Evolutionary conservation across 1,284 basidiomycete genomes (phyloP).

Genomic region (Heterobasidion irregulare): DNA sequence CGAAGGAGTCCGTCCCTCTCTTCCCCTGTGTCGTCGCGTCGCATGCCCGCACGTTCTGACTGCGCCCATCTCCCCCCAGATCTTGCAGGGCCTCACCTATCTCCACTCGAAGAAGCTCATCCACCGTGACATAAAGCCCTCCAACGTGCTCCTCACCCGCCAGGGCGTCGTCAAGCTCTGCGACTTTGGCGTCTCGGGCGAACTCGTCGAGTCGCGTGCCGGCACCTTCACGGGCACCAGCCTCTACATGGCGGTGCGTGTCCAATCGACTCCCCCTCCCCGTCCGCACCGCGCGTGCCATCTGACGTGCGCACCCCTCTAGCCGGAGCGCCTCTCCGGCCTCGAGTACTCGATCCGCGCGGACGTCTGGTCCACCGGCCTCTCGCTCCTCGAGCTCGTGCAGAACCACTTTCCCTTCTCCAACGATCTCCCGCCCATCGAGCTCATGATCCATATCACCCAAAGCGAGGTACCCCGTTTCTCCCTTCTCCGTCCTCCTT

Average conservation of each 20-base stretch:
- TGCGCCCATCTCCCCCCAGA: conserved; percentile 29
- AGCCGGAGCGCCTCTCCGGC: conserved; percentile 93
- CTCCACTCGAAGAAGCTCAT: conserved; percentile 89
- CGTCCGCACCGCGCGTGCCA: neutral
- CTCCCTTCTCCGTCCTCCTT: conserved; percentile 10
- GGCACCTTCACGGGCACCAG: conserved; percentile 96
- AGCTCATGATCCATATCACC: conserved; percentile 89
- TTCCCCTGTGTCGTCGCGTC: neutral
- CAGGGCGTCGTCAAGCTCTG: conserved; percentile 87
- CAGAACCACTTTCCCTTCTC: conserved; percentile 96
- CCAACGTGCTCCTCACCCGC: conserved; percentile 85
- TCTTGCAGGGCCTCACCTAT: conserved; percentile 88
- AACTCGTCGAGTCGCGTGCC: conserved; percentile 85
- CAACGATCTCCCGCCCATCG: conserved; percentile 85
- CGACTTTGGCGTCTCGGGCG: conserved; percentile 97
- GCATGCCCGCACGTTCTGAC: neutral
- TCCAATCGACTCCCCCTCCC: conserved; percentile 8
- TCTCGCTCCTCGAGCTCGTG: conserved; percentile 89
- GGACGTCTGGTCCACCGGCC: conserved; percentile 97
- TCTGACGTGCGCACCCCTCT: conserved; percentile 9
- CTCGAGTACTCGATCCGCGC: conserved; percentile 88
- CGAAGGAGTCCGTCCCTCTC: conserved; percentile 59
- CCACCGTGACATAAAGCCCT: conserved; percentile 97
- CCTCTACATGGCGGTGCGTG: conserved; percentile 93
- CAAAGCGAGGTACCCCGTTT: conserved; percentile 53